These are phyloP conservation scores for Botrytis elliptica DNA, from an alignment of 2,329 filamentous ascomycete species.

Conservation along the genomic window DNA sequence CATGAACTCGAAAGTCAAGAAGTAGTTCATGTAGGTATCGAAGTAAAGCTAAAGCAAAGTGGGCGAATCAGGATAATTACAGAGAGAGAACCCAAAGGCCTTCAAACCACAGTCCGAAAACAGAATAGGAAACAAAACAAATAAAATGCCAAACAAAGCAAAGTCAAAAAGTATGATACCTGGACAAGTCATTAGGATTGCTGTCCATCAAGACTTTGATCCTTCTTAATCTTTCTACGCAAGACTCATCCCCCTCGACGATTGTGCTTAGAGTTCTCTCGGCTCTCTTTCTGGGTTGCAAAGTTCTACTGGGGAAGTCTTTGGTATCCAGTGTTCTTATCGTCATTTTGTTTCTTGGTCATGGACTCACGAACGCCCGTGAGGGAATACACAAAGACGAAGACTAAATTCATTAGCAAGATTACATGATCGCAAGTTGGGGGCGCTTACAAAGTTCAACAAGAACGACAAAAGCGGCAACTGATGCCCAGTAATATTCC, in stretches of 20 bases:
- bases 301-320: constrained; percentile 30
- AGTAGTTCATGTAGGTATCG: neutral
- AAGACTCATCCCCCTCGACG: constrained; percentile 3
- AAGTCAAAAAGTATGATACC: constrained; percentile 5
- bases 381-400: constrained; percentile 29
- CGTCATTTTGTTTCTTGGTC: constrained; percentile 27
- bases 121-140: neutral
- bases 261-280: neutral
- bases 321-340: constrained; percentile 29
- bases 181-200: neutral
- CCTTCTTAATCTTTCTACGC: constrained; percentile 1
- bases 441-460: constrained; percentile 31
- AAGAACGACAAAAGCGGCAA: constrained; percentile 29
- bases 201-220: constrained; percentile 1
- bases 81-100: neutral
- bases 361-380: constrained; percentile 30
- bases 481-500: constrained; percentile 31
- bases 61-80: neutral
- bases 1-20: neutral
- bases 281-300: neutral
- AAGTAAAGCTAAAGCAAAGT: constrained; percentile 11
- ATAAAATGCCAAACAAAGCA: constrained; percentile 9
- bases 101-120: neutral
- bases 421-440: neutral
- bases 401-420: constrained; percentile 25